Base-by-base conservation (phyloP, 2,329 filamentous ascomycete species). In the Zopfia rhizophila region DNA sequence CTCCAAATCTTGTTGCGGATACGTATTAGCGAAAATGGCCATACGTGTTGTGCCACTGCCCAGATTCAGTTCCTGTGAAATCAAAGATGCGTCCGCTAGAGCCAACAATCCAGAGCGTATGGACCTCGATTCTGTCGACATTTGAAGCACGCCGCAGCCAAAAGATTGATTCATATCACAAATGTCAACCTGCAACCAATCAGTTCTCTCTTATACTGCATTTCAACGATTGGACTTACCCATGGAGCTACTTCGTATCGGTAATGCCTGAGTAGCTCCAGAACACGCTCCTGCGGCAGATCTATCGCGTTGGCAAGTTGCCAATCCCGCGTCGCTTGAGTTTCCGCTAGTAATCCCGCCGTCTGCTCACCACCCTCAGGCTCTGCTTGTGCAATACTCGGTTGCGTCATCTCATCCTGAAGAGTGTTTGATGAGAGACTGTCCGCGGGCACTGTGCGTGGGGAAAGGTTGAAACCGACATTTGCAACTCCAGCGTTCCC, bases 101-200 rank as follows among this genome's bases (percentile, higher is more conserved):
- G 81, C 80, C 5, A 84, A 68, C 22, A 83, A 74, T 0, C 78
- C 78, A 47, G 79, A 79, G 63, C 3, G 82, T 53, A 17, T 76
- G 68, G 0, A 74, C 68, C 17, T 76, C 77, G 17, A 66, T 70
- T 29, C 75, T 1, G 37, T 74, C 1, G 80, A 79, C 21, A 82
- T 63, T 2, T 78, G 64, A 0, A 81, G 77, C 3, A 84, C 68
- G 8, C 79, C 73, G 1, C 78, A 75, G 13, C 78, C 77, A 55
- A 84, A 84, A 31, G 77, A 75, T 10, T 77, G 76, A 11, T 77
- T 68, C 19, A 73, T 70, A 46, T 84, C 81, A 38, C 83, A 82
- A 63, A 82, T 84, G 55, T 84, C 82, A 3, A 84, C 75, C 78
- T 78, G 32, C 37, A 11, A 13, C n/a, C 3, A 14, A 16, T 38